A percentile compares a stretch with the other conserved stretches of the same genome.
These are phyloP conservation scores for Vigna angularis DNA, from an alignment of 306 rosid species.

Conservation along the genomic window DNA sequence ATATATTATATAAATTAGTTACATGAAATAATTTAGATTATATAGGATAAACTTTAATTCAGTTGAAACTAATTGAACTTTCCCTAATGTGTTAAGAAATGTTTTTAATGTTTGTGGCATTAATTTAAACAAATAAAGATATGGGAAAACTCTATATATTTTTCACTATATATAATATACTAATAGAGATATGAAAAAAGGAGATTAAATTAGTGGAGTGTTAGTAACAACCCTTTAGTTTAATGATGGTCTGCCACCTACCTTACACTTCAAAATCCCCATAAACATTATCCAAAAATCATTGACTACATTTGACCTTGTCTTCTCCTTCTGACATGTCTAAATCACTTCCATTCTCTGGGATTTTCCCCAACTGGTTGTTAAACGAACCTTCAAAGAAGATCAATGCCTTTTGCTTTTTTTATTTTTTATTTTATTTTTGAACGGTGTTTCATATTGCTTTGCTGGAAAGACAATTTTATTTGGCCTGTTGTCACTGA, in stretches of 20 bases:
- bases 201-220: not conserved
- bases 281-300: constrained; percentile 26
- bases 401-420: not conserved
- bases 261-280: not conserved
- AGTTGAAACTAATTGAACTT: too few relatives aligned
- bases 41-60: too few relatives aligned
- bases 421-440: not conserved
- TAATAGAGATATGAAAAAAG: too few relatives aligned
- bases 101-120: not conserved
- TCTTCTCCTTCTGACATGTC: not conserved
- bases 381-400: constrained; percentile 31
- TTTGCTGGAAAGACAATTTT: constrained; percentile 39
- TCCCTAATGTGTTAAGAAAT: too few relatives aligned
- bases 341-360: constrained; percentile 31
- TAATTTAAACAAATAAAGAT: not conserved
- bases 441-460: constrained; percentile 42
- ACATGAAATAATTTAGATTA: too few relatives aligned
- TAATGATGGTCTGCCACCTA: not conserved
- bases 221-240: constrained; percentile 3
- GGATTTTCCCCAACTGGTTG: constrained; percentile 29
- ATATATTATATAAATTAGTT: too few relatives aligned
- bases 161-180: not conserved
- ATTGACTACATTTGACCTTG: constrained; percentile 11
- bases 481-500: not conserved
- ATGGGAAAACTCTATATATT: not conserved